Evolutionary conservation across 306 rosid species (phyloP), one percentile per base, ranked within the genome.

Genomic region (Cucurbita moschata): DNA sequence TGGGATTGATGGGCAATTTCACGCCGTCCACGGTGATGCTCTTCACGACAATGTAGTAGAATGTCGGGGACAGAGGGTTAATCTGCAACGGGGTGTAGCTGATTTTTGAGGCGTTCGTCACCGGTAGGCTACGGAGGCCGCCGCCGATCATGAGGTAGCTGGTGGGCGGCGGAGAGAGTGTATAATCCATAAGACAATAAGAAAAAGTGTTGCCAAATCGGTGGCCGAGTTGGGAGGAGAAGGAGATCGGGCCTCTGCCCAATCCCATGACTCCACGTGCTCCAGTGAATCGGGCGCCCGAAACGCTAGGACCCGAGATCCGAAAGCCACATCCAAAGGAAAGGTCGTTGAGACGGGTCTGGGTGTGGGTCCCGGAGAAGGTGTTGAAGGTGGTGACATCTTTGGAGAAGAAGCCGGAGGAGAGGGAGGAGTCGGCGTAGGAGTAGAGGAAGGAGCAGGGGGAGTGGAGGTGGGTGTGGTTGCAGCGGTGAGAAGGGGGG

Each of bases 191-290:
- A 1, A 90, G 81, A 64, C 96, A 90, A 64, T 90, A 90, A 4
- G 96, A 90, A 83, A 90, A 90, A 8, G 55, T 82, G 81, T 84
- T 85, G 1, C 92, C 95, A 43, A 85, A 88, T 18, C 78, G 82
- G 5, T 74, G 86, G 10, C 88, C 88, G 15, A 90, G 76, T 75
- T 90, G 96, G 2, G 92, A 86, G 3, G 82, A 53, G 46, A 90
- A 88, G 23, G 95, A 90, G 18, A 87, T 90, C 39, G 95, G 78
- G 15, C 95, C 95, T 43, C 87, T 68, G 7, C 95, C 96, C 69
- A 90, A 80, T 62, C 96, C 97, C 90, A 90, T 77, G 5, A 90
- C 95, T 0, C 96, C 96, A 16, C 89, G 84, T 2, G 94, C 93
- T 7, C 93, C 93, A 61, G 79, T 81, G 72, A 88, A 85, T 71